These are phyloP conservation scores for Arthrocladium fulminans DNA, from an alignment of 2,329 filamentous ascomycete species.

Conservation along the genomic window DNA sequence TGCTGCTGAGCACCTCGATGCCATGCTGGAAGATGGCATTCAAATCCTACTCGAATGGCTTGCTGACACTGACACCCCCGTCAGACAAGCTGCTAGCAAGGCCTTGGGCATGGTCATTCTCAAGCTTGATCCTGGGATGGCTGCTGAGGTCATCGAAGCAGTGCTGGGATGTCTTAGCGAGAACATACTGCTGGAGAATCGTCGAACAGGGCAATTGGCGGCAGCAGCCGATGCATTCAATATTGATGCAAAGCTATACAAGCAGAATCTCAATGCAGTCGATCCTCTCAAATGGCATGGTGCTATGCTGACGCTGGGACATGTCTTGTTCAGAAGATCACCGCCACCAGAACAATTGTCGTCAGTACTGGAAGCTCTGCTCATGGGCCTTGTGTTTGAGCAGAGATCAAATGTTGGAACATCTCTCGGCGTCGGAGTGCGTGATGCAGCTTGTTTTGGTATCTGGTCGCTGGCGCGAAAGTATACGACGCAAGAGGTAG, in stretches of 20 bases:
- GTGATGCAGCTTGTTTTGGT: constrained; percentile 92
- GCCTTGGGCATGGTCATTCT: constrained; percentile 78
- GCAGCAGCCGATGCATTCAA: constrained; percentile 25
- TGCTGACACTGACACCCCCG: constrained; percentile 81
- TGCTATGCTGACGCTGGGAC: constrained; percentile 74
- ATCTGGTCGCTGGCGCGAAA: constrained; percentile 86
- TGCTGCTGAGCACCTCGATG: constrained; percentile 25
- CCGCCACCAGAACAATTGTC: constrained; percentile 62
- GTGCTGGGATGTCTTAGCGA: constrained; percentile 62
- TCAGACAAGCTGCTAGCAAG: constrained; percentile 85
- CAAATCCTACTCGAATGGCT: constrained; percentile 70
- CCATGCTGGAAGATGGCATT: constrained; percentile 69
- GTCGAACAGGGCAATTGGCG: constrained; percentile 32
- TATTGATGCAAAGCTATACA: constrained; percentile 30
- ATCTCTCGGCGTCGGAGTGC: constrained; percentile 78
- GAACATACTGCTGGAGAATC: constrained; percentile 50
- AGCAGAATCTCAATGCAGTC: constrained; percentile 60
- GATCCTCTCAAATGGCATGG: constrained; percentile 87
- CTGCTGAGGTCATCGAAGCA: constrained; percentile 75
- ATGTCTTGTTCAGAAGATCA: constrained; percentile 76
- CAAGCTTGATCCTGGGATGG: constrained; percentile 71
- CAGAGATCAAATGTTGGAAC: constrained; percentile 77
- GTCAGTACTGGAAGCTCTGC: constrained; percentile 64
- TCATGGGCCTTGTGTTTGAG: constrained; percentile 78
- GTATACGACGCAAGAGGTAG: constrained; percentile 71